Conservation (phyloP, 208 protist species). For the Trypanosoma conorhini region DNA sequence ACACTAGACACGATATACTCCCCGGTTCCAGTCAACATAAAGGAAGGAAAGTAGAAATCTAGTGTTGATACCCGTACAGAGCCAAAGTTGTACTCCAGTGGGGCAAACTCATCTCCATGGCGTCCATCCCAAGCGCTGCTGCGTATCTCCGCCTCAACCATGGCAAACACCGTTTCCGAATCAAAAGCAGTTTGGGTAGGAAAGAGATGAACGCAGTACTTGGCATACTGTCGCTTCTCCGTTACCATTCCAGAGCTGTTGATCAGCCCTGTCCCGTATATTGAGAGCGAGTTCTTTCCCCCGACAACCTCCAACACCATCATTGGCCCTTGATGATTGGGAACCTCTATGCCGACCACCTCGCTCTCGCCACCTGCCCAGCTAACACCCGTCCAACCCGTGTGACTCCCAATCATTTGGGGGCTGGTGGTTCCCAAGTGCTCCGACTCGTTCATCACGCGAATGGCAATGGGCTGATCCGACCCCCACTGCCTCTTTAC, state of each 20-base stretch:
- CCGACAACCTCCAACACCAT: constrained; percentile 74
- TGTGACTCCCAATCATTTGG: constrained; percentile 46
- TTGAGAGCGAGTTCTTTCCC: constrained; percentile 20
- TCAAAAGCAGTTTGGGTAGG: constrained; percentile 71
- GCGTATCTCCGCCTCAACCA: constrained; percentile 72
- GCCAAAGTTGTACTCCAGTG: constrained; percentile 87
- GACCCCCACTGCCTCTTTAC: constrained; percentile 75
- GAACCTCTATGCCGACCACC: constrained; percentile 43
- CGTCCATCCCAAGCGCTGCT: constrained; percentile 64
- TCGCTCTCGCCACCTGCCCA: constrained; percentile 35
- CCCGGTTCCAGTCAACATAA: constrained; percentile 63
- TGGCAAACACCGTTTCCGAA: constrained; percentile 66
- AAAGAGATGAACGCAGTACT: constrained; percentile 78
- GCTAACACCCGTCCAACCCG: constrained; percentile 32
- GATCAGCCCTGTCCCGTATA: constrained; percentile 67
- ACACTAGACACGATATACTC: constrained; percentile 88
- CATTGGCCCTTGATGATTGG: constrained; percentile 59
- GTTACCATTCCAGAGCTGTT: constrained; percentile 67
- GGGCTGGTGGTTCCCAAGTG: constrained; percentile 49
- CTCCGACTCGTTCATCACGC: constrained; percentile 52
- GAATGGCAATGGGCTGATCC: constrained; percentile 51
- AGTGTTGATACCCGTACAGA: constrained; percentile 80
- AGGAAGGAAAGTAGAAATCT: constrained; percentile 86
- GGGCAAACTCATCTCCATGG: constrained; percentile 48
- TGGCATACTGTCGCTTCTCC: constrained; percentile 70